Base-by-base conservation (phyloP, 305 asterid genomes). In the Withania somnifera region DNA sequence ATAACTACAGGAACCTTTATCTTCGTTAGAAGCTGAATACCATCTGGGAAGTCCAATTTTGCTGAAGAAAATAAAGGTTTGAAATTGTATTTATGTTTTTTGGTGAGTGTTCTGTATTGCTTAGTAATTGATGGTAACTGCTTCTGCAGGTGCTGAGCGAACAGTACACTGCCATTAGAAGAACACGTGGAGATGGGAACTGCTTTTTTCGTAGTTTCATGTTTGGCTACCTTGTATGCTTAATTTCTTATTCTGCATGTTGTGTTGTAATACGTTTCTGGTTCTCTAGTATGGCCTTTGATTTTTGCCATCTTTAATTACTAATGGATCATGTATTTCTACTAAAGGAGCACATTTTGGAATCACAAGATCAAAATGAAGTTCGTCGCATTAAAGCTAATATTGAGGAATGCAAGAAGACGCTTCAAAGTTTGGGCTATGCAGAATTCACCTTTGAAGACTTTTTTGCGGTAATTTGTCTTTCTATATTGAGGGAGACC, bases 151-250 rank as follows among this genome's bases (percentile, higher is more conserved):
- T 92, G 85, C 90, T 96, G 83, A 87, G 83, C 11, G 93, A 89
- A 82, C 92, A 90, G 77, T 96, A 92, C 89, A 92, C 92, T 54
- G 95, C 92, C 79, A 90, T 96, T 67, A 93, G 99, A 91, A 91
- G 98, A 80, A 87, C 98, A 22, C 87, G 98, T 30, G 99, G 99
- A 82, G 98, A 96, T 85, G 98, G 98, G 84, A 96, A 96, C 75
- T 94, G 99, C 87, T 96, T 96, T 89, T 95, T 95, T 83, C 97
- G 99, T 69, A 84, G 98, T 90, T 96, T 96, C 92, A 94, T 96
- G 99, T 94, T 96, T 89, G 90, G 95, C 78, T 94, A 93, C 90
- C 97, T 96, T 53, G 98, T 96, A 91, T 81, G 95, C 77, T 56
- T n/a, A 58, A 22, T 6, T 82, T 77, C 82, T 40, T 82, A 32